Evolutionary conservation across 805 yeast species (phyloP), one percentile per base, ranked within the genome.

Genomic region (Spathaspora hagerdaliae): DNA sequence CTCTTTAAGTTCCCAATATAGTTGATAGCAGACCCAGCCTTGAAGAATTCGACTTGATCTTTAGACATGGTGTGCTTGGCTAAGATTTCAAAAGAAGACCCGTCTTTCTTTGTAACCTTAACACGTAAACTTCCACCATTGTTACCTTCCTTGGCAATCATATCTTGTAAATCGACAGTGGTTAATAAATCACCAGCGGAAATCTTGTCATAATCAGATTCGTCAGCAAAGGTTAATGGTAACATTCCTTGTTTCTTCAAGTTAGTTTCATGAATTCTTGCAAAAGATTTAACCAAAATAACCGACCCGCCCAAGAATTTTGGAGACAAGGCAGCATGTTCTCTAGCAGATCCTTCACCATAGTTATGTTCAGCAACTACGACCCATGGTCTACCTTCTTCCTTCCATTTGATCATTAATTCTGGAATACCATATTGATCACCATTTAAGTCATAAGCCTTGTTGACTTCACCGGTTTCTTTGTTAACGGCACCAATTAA

Each of bases 341-440:
- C 99, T 79, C 99, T 87, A 31, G 99, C 97, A 41, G 97, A 91
- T 58, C 99, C 99, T 74, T 92, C 99, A 71, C 99, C 99, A 61
- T 92, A 94, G 70, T 92, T 92, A 64, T 94, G 96, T 67, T 94
- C 99, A 44, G 97, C 98, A 52, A 94, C 85, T 38, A 94, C 97
- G 54, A 82, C 78, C 99, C 99, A 92, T 15, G 95, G 94, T 56
- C 86, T 78, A 13, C 68, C 56, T 50, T 88, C 94, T 42, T 81
- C 73, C 65, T 92, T 91, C 97, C 97, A 94, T 67, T 87, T 87
- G 68, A 83, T 85, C 97, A 94, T 94, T 49, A 91, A 77, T 55
- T 89, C 97, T n/a, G 99, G 99, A 53, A 94, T 94, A 27, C 90
- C 79, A 59, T 77, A 81, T 36, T 74, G 76, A 39, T 77, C 74